These are phyloP conservation scores for Leucosporidium creatinivorum DNA, from an alignment of 768 basidiomycete genomes.

Conservation along the genomic window DNA sequence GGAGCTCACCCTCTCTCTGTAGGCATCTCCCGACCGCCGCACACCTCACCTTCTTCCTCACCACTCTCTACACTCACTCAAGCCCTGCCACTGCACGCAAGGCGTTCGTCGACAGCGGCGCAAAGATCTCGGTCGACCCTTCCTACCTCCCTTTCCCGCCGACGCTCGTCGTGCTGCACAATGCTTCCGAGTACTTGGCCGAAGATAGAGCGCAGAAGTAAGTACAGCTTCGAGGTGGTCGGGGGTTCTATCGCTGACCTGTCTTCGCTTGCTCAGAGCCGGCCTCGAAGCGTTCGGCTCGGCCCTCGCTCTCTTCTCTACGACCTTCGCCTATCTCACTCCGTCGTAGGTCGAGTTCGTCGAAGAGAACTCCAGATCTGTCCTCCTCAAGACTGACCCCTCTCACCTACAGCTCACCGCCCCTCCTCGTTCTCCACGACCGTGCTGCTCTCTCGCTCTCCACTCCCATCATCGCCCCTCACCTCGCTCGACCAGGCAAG, in stretches of 20 bases:
- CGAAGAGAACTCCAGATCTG: too few species aligned
- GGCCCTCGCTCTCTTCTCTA: slow-evolving; percentile 16
- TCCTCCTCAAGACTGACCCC: not conserved
- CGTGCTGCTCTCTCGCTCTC: not conserved
- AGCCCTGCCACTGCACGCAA: not conserved
- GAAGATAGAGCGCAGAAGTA: slow-evolving; percentile 1
- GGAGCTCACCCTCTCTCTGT: not conserved
- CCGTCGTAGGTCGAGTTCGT: not conserved
- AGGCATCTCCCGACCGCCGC: slow-evolving; percentile 19
- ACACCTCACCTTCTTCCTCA: slow-evolving; percentile 24
- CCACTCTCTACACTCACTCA: slow-evolving; percentile 3
- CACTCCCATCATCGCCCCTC: not conserved
- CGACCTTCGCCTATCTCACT: not conserved
- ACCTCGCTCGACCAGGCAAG: not conserved
- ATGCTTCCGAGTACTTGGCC: slow-evolving; percentile 11
- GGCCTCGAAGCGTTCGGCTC: slow-evolving; percentile 21
- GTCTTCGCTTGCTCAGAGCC: not conserved
- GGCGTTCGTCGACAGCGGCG: not conserved
- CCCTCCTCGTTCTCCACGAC: slow-evolving; percentile 6
- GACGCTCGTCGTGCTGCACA: slow-evolving; percentile 23
- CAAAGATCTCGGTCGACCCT: not conserved
- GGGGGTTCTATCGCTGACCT: not conserved
- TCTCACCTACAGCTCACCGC: not conserved
- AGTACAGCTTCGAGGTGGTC: too few species aligned
- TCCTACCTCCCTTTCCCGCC: slow-evolving; percentile 21